Percentiles rank a stretch among this genome's conserved stretches.
phyloP scores from a whole-genome alignment of 768 basidiomycete genomes.

The Boletellus sp. region DNA sequence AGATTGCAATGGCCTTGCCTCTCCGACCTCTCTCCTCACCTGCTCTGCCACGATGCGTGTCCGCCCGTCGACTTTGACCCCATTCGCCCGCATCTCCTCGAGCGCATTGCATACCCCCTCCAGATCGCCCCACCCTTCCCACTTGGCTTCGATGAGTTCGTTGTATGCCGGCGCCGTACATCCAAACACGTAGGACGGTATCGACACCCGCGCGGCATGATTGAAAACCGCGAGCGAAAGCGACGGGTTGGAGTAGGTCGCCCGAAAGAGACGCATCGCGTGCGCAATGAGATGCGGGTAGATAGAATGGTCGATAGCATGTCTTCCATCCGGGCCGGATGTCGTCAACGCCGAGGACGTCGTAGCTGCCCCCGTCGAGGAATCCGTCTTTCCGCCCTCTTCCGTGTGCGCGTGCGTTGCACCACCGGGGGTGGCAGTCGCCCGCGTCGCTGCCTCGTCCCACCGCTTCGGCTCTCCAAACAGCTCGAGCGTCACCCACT shows the following conservation, averaged over 20 bases:
- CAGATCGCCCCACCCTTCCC: constrained; percentile 81
- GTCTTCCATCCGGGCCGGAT: constrained; percentile 4
- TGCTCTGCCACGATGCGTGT: constrained; percentile 62
- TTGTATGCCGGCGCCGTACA: constrained; percentile 88
- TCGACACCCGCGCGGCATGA: constrained; percentile 69
- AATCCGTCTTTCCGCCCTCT: background rate
- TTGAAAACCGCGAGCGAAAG: constrained; percentile 80
- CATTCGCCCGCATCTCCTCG: constrained; percentile 80
- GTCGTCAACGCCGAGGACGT: background rate
- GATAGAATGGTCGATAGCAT: constrained; percentile 52
- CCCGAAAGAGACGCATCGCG: constrained; percentile 76
- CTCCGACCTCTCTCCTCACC: constrained; percentile 60
- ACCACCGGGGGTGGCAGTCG: constrained; percentile 25
- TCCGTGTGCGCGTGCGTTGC: background rate
- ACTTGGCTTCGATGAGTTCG: constrained; percentile 81
- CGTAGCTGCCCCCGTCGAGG: background rate
- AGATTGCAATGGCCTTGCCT: constrained; percentile 45
- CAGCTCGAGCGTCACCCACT: constrained; percentile 68
- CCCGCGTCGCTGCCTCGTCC: constrained; percentile 44
- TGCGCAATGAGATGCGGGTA: constrained; percentile 76
- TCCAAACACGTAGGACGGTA: constrained; percentile 82
- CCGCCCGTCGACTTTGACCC: constrained; percentile 57
- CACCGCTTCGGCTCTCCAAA: constrained; percentile 57
- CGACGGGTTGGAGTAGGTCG: constrained; percentile 74
- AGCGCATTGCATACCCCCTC: constrained; percentile 68